Conservation (phyloP, 208 protist species). For the Tritrichomonas foetus region DNA sequence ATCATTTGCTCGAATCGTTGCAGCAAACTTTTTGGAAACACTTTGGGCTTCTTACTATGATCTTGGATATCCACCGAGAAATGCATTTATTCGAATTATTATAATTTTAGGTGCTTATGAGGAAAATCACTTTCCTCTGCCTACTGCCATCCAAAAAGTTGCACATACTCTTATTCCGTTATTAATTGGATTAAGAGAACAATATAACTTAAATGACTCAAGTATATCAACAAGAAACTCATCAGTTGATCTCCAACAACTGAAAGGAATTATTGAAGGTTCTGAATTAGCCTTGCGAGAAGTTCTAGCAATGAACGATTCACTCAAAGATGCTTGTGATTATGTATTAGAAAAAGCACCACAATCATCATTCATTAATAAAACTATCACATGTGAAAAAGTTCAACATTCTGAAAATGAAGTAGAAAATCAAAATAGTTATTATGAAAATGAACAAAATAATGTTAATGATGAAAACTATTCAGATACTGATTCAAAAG, state of each 20-base stretch:
- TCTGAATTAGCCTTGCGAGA: background rate
- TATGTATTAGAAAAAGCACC: background rate
- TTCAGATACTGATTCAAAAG: no score
- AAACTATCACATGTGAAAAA: background rate
- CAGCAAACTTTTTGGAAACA: background rate
- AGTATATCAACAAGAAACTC: background rate
- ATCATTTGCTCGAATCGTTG: background rate
- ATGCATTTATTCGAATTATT: background rate
- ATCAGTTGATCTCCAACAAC: background rate
- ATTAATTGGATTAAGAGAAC: background rate
- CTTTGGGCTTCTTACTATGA: background rate
- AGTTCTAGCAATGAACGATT: background rate
- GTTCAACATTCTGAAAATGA: no score
- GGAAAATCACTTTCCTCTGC: background rate
- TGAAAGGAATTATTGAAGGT: background rate
- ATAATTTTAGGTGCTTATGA: background rate
- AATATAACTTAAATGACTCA: background rate
- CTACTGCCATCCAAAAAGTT: background rate
- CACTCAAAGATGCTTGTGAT: background rate
- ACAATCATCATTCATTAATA: background rate
- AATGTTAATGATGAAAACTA: no score
- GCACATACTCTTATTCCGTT: background rate
- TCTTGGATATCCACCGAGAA: background rate
- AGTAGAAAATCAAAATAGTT: no score
- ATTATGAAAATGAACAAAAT: no score